Evolutionary conservation across 2,329 filamentous ascomycete species (phyloP).

Genomic region (Fusarium mexicanum): DNA sequence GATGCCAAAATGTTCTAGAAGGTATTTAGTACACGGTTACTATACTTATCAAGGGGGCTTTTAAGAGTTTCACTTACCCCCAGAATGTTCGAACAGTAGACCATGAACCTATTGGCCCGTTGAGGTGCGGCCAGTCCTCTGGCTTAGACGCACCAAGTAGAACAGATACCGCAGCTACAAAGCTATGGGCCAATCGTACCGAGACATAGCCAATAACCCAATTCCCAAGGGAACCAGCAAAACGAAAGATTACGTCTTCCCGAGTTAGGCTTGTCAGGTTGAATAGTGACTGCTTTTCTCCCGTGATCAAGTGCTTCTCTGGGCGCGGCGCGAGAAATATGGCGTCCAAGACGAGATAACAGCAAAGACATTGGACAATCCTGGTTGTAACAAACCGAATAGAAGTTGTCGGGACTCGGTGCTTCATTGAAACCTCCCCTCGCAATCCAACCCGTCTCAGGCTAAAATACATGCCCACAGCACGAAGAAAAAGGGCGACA

Average conservation of each 20-base stretch:
- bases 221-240: background rate
- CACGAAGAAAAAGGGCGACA: background rate
- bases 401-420: background rate
- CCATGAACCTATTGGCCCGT: background rate
- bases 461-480: background rate
- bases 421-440: background rate
- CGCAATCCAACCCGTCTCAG: background rate
- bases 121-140: conserved; percentile 3
- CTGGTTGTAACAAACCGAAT: background rate
- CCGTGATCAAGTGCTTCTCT: background rate
- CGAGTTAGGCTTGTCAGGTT: fast-evolving
- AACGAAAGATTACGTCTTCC: background rate
- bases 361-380: background rate
- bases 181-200: background rate
- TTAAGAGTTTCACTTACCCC: background rate
- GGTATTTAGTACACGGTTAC: fast-evolving
- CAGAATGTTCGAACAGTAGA: conserved; percentile 4
- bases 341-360: background rate
- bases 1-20: conserved; percentile 2
- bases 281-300: background rate
- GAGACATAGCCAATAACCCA: background rate
- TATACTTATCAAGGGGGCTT: background rate
- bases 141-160: background rate
- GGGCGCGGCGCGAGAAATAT: background rate
- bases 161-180: background rate